These are phyloP conservation scores for Fusarium azukiicola DNA, from an alignment of 2,329 filamentous ascomycete genomes.

Conservation along the genomic window DNA sequence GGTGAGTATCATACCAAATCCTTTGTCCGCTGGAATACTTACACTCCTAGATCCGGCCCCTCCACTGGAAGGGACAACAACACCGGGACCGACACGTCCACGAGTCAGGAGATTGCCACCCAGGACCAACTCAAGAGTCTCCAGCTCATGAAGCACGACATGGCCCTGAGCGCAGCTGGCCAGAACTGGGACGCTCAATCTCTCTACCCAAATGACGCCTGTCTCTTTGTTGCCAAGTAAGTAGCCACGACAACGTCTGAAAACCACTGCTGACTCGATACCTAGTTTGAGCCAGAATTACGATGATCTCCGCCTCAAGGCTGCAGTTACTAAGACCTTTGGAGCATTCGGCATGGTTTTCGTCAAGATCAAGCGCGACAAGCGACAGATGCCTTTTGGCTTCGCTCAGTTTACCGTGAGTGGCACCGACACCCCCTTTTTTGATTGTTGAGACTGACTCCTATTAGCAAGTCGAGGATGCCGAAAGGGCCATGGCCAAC, in stretches of 20 bases:
- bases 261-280: constrained; percentile 5
- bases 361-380: constrained; percentile 82
- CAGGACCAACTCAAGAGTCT: not conserved
- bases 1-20: constrained; percentile 1
- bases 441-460: constrained; percentile 49
- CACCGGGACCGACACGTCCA: not conserved
- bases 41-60: constrained; percentile 18
- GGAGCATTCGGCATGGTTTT: constrained; percentile 76
- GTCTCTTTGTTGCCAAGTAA: constrained; percentile 85
- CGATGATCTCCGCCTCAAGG: constrained; percentile 73
- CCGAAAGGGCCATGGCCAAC: constrained; percentile 69
- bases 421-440: constrained; percentile 17
- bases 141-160: not conserved
- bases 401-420: constrained; percentile 82
- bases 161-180: not conserved
- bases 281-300: constrained; percentile 73
- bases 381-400: constrained; percentile 79
- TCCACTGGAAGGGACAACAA: not conserved
- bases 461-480: constrained; percentile 70
- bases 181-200: constrained; percentile 70
- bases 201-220: constrained; percentile 75
- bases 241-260: constrained; percentile 50
- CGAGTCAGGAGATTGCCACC: not conserved
- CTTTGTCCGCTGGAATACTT: not conserved
- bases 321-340: constrained; percentile 75